Conservation (phyloP, 2,329 filamentous ascomycete species). For the Neonectria punicea region DNA sequence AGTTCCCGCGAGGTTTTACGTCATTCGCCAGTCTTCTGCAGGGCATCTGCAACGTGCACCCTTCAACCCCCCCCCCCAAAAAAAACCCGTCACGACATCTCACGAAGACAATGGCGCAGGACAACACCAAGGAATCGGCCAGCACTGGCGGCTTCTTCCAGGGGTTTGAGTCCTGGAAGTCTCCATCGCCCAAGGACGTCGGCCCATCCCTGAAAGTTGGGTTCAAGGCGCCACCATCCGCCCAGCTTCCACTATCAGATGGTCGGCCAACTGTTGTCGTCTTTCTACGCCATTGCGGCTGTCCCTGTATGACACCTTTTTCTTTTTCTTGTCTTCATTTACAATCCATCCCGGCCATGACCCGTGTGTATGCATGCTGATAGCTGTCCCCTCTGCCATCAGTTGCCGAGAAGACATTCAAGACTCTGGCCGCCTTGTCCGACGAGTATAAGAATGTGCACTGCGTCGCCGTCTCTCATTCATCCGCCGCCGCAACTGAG, state of each 20-base stretch:
- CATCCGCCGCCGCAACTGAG: conserved; percentile 61
- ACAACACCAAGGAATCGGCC: conserved; percentile 10
- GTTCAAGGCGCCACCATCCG: conserved; percentile 64
- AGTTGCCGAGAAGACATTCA: conserved; percentile 77
- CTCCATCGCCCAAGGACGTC: conserved; percentile 54
- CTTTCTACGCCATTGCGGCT: conserved; percentile 79
- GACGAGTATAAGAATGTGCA: conserved; percentile 58
- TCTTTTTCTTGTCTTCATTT: too few species aligned
- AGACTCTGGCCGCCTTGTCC: conserved; percentile 62
- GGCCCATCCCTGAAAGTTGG: conserved; percentile 63
- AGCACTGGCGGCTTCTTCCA: conserved; percentile 44
- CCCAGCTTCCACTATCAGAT: conserved; percentile 62
- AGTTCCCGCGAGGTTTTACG: background rate
- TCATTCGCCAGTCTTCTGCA: background rate
- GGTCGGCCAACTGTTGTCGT: conserved; percentile 69
- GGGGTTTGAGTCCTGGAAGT: conserved; percentile 55
- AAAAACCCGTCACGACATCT: background rate
- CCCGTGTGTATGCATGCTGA: background rate
- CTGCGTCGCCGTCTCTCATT: conserved; percentile 73
- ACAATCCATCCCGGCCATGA: too few species aligned
- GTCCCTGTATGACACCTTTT: conserved; percentile 68
- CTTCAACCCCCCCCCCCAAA: background rate
- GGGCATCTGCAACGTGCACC: background rate
- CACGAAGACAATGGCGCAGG: conserved; percentile 31
- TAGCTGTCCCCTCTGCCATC: background rate